Evolutionary conservation across 1,139 yeast genomes (phyloP), one percentile per base, ranked within the genome.

Genomic region (Yamadazyma epiphylla): DNA sequence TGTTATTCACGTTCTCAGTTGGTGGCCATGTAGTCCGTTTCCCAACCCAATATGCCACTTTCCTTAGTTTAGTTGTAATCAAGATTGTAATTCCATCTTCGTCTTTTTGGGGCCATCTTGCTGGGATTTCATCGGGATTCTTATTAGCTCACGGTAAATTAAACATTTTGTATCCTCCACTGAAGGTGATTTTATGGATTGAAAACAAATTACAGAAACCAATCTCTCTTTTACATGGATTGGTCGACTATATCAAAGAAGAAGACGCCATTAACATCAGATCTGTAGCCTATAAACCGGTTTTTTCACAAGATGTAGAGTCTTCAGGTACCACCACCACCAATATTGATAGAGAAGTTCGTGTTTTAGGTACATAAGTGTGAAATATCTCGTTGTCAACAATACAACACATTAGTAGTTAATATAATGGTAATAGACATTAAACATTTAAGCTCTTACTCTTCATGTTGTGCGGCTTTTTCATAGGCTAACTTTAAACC

Each of bases 51-150:
- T 58, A 66, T 28, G 48, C 74, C 0, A 95, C 95, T 5, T 60
- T 83, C 26, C 42, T 72, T 13, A 51, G 76, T 17, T 62, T 86
- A 36, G 36, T 79, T 2, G 19, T 80, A 7, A 66, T 77, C 2
- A 53, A 54, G 59, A 26, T 67, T 66, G 27, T 86, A 72, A 13
- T 58, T 72, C 42, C 49, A 51, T 25, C 70, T 64, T 28, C 89
- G 8, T 80, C 91, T 31, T 79, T 87, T 43, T 60, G 80, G 44
- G 95, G 95, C 15, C 95, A 88, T 38, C 55, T 65, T 43, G 57
- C 63, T 9, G 74, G 69, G 2, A 58, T 65, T 25, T 46, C 60
- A 12, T 43, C 68, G 16, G 74, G 74, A 5, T 66, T 53, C 43
- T 50, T 66, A 30, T 55, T 83, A 48, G 84, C 74, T 3, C 56